Conservation (phyloP, 2,329 filamentous ascomycete species). For the Aspergillus costaricaensis region DNA sequence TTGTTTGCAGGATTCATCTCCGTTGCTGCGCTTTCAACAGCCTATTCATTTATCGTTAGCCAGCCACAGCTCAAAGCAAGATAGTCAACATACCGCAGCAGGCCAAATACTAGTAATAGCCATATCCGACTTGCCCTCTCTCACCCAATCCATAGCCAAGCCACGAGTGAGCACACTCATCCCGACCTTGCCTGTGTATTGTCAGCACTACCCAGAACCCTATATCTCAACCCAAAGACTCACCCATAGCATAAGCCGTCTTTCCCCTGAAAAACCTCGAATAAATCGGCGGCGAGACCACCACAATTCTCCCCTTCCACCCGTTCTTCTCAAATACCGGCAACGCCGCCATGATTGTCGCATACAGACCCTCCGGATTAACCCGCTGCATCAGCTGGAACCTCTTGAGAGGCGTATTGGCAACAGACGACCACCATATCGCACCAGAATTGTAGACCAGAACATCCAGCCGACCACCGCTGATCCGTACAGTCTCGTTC, state of each 20-base stretch:
- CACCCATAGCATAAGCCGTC: slow-evolving; percentile 73
- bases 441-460: slow-evolving; percentile 82
- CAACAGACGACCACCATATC: slow-evolving; percentile 79
- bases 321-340: slow-evolving; percentile 62
- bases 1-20: slow-evolving; percentile 52
- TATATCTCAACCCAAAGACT: slow-evolving; percentile 7
- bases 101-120: slow-evolving; percentile 83
- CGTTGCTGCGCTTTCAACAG: slow-evolving; percentile 76
- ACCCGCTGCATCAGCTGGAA: slow-evolving; percentile 77
- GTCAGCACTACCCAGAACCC: background rate
- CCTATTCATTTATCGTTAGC: slow-evolving; percentile 35
- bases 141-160: slow-evolving; percentile 75
- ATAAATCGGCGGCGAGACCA: slow-evolving; percentile 84
- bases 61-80: background rate
- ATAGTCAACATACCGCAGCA: slow-evolving; percentile 59
- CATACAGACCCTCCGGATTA: slow-evolving; percentile 76
- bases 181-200: slow-evolving; percentile 63
- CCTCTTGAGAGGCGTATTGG: slow-evolving; percentile 71
- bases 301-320: slow-evolving; percentile 67
- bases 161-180: slow-evolving; percentile 84
- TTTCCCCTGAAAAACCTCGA: slow-evolving; percentile 82
- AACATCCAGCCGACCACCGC: slow-evolving; percentile 68
- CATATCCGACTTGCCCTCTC: slow-evolving; percentile 67
- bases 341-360: slow-evolving; percentile 66
- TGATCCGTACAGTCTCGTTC: slow-evolving; percentile 58